These are phyloP conservation scores for Candida ipomoeae DNA, from an alignment of 805 yeast genomes.

Conservation along the genomic window DNA sequence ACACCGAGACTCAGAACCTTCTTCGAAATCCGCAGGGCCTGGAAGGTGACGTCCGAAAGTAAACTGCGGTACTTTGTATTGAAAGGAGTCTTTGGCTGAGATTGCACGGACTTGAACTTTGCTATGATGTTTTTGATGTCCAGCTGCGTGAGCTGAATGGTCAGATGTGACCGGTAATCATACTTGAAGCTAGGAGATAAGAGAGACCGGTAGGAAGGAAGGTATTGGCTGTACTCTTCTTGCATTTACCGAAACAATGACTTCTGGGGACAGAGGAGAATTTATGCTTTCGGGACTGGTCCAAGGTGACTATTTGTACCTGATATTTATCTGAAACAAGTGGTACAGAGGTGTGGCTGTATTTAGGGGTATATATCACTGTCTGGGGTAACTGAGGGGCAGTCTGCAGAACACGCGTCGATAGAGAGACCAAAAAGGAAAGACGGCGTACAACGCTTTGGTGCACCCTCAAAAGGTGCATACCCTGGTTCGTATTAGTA, in stretches of 20 bases:
- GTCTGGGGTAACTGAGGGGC: conserved; percentile 3
- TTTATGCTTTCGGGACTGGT: background rate
- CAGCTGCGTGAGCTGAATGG: conserved; percentile 35
- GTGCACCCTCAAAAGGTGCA: background rate
- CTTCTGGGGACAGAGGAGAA: no score
- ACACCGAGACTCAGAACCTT: conserved; percentile 19
- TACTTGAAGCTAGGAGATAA: conserved; percentile 46
- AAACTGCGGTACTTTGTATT: conserved; percentile 49
- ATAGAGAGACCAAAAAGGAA: background rate
- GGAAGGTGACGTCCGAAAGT: conserved; percentile 45
- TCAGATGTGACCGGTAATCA: conserved; percentile 47
- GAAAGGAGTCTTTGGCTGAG: conserved; percentile 18
- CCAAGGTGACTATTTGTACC: background rate
- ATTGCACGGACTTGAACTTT: conserved; percentile 14
- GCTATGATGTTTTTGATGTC: conserved; percentile 25
- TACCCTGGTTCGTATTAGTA: no score
- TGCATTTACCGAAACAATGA: background rate
- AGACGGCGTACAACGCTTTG: background rate
- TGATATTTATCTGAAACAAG: background rate
- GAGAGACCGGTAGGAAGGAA: conserved; percentile 53
- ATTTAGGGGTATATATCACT: background rate
- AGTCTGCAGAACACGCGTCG: background rate
- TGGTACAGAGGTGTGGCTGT: background rate
- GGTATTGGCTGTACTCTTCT: conserved; percentile 19
- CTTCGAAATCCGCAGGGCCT: conserved; percentile 36